Evolutionary conservation across 164 flowering plant species (phyloP), one percentile per base, ranked within the genome.

Genomic region (Vitis rotundifolia): DNA sequence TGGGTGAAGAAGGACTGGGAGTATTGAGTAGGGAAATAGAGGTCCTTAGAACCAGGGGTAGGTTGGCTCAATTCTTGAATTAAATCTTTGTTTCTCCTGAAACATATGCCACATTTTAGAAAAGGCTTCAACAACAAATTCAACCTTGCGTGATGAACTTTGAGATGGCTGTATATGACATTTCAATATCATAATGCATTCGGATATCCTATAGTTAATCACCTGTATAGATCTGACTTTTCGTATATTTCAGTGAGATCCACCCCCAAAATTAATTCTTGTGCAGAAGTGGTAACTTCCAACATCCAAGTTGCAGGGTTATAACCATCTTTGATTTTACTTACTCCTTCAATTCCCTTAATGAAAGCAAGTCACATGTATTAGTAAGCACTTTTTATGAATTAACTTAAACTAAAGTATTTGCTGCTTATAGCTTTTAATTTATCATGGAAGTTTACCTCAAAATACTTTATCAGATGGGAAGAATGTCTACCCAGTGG

Each of bases 271-370:
- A 55, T 67, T 28, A 61, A 0, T 69, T 77, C 79, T 22, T 65
- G 64, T 0, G 76, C 68, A 18, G 68, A 0, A 13, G 67, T 3
- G 1, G 79, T 73, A 44, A 77, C 71, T 66, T 77, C 80, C 13
- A 77, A 11, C 80, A 83, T 83, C 86, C 86, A 83, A n/a, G 86
- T 83, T 53, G 86, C 84, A 10, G 86, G 84, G 53, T 83, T 83
- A 60, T 78, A 83, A 4, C 79, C 80, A 61, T 79, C 71, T 59
- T 68, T 59, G 8, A 68, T 68, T 68, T 50, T 59, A 19, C n/a
- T 59, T 3, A 68, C 64, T 7, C 71, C 71, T 49, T 65, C 16
- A 19, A 76, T 69, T 15, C 71, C 67, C 75, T 73, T 37, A 1
- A 28, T 50, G 8, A 16, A 62, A 31, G 5, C 48, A 67, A 52